These are phyloP conservation scores for Phoenix roebelenii DNA, from an alignment of 176 grass and related monocot genomes.

Conservation along the genomic window DNA sequence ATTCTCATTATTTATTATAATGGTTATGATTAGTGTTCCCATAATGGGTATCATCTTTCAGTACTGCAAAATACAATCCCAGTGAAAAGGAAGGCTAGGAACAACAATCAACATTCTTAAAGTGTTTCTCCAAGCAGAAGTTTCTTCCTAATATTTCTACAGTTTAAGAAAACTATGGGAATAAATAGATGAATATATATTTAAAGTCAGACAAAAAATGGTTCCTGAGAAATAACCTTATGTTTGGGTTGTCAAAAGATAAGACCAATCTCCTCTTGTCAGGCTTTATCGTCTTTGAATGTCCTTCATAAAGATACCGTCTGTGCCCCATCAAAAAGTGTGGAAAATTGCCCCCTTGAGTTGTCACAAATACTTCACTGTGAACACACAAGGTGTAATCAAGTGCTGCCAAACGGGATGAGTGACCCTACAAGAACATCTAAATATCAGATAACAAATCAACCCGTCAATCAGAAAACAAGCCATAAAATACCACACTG, in stretches of 20 bases:
- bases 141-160: too few species aligned
- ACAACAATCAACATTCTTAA: too few species aligned
- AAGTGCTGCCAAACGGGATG: conserved; percentile 68
- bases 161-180: too few species aligned
- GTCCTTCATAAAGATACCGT: conserved; percentile 57
- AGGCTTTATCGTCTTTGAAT: conserved; percentile 73
- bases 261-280: conserved; percentile 72
- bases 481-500: too few species aligned
- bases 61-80: too few species aligned
- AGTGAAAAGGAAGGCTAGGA: too few species aligned
- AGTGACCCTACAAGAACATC: conserved; percentile 45
- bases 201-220: neutral
- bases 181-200: too few species aligned
- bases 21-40: too few species aligned
- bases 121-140: too few species aligned
- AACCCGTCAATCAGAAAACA: too few species aligned
- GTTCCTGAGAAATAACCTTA: conserved; percentile 35
- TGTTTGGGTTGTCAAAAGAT: conserved; percentile 52
- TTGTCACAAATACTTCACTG: conserved; percentile 70
- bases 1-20: too few species aligned
- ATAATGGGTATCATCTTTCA: too few species aligned
- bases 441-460: conserved; percentile 7
- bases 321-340: conserved; percentile 89
- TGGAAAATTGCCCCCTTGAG: conserved; percentile 92
- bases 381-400: conserved; percentile 63